phyloP scores from a whole-genome alignment of 176 grass and related monocot species.

The Sorghum bicolor region DNA sequence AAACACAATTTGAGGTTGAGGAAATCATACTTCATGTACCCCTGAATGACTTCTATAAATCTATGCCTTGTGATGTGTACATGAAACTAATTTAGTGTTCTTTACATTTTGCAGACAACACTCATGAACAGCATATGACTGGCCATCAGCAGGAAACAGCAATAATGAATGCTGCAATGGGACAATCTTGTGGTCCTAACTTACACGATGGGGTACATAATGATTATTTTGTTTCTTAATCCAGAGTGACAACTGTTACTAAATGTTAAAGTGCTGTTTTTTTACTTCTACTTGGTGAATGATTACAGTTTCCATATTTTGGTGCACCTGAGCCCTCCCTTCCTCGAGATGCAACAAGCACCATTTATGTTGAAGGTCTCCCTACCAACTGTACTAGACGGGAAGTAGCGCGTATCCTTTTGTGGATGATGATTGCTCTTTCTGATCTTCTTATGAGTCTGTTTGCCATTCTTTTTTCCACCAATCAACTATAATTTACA shows the following conservation, averaged over 20 bases:
- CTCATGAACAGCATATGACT: slow-evolving; percentile 41
- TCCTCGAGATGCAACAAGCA: slow-evolving; percentile 59
- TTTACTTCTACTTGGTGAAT: background rate
- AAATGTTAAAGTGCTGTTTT: background rate
- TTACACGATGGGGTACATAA: slow-evolving; percentile 54
- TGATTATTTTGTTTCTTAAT: background rate
- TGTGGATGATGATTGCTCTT: slow-evolving; percentile 9
- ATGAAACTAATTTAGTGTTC: background rate
- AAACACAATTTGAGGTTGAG: background rate
- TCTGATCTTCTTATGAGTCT: background rate
- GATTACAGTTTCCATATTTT: slow-evolving; percentile 37
- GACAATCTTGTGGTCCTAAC: slow-evolving; percentile 53
- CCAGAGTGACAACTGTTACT: background rate
- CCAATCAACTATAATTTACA: background rate
- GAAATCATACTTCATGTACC: background rate
- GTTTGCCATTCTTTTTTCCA: background rate
- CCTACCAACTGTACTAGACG: slow-evolving; percentile 48
- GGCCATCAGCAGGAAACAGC: slow-evolving; percentile 22
- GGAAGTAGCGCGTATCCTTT: slow-evolving; percentile 81
- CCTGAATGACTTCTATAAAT: background rate
- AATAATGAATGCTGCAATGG: slow-evolving; percentile 34
- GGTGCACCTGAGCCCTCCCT: slow-evolving; percentile 34
- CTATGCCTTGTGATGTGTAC: background rate
- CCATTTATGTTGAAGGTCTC: slow-evolving; percentile 63
- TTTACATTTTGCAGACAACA: slow-evolving; percentile 43